These are phyloP conservation scores for Claviceps maximensis DNA, from an alignment of 2,329 filamentous ascomycete species.

Conservation along the genomic window DNA sequence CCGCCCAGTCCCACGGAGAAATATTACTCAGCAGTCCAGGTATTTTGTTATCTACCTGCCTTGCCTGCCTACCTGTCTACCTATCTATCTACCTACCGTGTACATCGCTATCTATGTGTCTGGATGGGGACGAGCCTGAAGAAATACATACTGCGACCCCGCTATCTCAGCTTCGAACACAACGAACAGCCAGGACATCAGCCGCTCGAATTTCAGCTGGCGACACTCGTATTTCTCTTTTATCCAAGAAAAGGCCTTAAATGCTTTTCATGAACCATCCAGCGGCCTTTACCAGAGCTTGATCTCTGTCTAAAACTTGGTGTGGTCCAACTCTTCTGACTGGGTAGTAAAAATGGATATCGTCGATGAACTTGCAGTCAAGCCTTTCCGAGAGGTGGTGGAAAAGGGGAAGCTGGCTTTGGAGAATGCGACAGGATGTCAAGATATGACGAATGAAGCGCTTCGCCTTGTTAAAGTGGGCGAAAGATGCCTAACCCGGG, in stretches of 20 bases:
- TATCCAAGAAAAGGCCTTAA: not conserved
- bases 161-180: not conserved
- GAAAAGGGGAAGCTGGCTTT: constrained; percentile 35
- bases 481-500: constrained; percentile 33
- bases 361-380: constrained; percentile 30
- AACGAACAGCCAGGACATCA: not conserved
- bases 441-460: constrained; percentile 36
- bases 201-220: not conserved
- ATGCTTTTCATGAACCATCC: not conserved
- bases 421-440: constrained; percentile 31
- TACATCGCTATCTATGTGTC: not conserved
- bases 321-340: not conserved
- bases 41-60: not conserved
- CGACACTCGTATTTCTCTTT: not conserved
- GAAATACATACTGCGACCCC: not conserved
- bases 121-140: not conserved
- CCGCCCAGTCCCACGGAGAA: not conserved
- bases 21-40: not conserved
- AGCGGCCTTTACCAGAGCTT: not conserved
- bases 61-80: no score
- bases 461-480: constrained; percentile 34
- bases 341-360: constrained; percentile 22
- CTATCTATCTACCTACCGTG: no score
- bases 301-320: not conserved
- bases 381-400: constrained; percentile 39